These are phyloP conservation scores for Lecanosticta acicola DNA, from an alignment of 2,329 filamentous ascomycete genomes.

Conservation along the genomic window DNA sequence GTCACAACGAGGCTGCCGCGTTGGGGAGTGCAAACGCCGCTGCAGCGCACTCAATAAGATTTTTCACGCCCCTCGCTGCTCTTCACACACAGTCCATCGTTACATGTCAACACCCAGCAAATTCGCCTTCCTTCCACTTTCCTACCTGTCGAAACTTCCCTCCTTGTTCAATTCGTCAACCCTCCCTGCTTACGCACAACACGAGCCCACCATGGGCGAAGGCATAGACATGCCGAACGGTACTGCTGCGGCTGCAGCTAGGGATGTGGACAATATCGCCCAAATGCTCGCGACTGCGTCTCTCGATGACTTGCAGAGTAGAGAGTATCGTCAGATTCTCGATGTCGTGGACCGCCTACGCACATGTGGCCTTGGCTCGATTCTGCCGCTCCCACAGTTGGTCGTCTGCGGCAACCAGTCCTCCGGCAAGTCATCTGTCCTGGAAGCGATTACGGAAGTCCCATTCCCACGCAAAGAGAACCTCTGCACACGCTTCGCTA, in stretches of 20 bases:
- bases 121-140: too few species aligned
- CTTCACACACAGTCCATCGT: too few species aligned
- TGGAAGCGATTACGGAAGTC: conserved; percentile 59
- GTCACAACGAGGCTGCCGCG: too few species aligned
- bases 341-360: conserved; percentile 51
- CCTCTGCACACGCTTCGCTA: conserved; percentile 57
- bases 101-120: too few species aligned
- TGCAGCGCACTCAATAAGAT: too few species aligned
- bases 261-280: background rate
- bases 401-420: conserved; percentile 57
- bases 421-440: conserved; percentile 59
- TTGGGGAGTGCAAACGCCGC: too few species aligned
- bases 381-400: conserved; percentile 31
- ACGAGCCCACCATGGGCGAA: too few species aligned
- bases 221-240: too few species aligned
- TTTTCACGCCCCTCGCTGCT: too few species aligned
- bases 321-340: conserved; percentile 34
- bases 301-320: background rate
- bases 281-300: background rate
- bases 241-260: background rate
- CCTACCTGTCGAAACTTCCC: too few species aligned
- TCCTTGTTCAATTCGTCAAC: too few species aligned
- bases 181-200: too few species aligned
- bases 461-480: conserved; percentile 53
- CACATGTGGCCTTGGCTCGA: conserved; percentile 39